Evolutionary conservation across 2,329 filamentous ascomycete species (phyloP), one percentile per base, ranked within the genome.

Genomic region (Sclerotinia minor): DNA sequence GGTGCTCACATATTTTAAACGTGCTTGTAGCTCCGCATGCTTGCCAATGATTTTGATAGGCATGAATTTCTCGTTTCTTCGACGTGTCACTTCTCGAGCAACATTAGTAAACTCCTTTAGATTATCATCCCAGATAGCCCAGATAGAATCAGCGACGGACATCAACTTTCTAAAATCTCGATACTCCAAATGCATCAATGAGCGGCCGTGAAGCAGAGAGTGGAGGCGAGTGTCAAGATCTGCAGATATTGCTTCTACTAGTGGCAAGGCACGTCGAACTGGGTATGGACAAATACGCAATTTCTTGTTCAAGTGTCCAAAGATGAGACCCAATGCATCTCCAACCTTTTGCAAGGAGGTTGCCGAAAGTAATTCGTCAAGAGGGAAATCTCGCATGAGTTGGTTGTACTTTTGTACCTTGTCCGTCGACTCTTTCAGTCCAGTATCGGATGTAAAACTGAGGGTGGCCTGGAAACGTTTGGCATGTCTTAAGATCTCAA

Each of bases 351-450:
- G 83, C 55, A 99, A 80, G 0, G 94, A 94, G 0, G 94, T 96
- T 1, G 95, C 94, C 21, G 95, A 97, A 24, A 97, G 85, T 38
- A 99, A 82, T 78, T 99, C 95, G 76, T 98, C 94, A 45, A 99
- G 83, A 0, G 95, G 95, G 72, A 99, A 98, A 78, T 99, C 96
- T 71, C 95, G 90, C 92, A 99, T 98, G 32, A 99, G 86, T 80
- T 96, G 92, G 78, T 99, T 99, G 83, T 98, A 99, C 79, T 97
- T 97, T 79, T 97, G 92, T 58, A 99, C 96, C 77, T 92, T 91
- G 71, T 99, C 95, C 78, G 94, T 95, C 32, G 93, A 93, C 79
- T 99, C 95, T 79, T 96, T 97, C 77, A 99, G 80, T 3, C 95
- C 94, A 47, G 95, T 99, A 79, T 99, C 96, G 2, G 95, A 92